A percentile compares a stretch with the other conserved stretches of the same genome.
These are phyloP conservation scores for Boletellus sp. DNA, from an alignment of 768 basidiomycete species.

Conservation along the genomic window DNA sequence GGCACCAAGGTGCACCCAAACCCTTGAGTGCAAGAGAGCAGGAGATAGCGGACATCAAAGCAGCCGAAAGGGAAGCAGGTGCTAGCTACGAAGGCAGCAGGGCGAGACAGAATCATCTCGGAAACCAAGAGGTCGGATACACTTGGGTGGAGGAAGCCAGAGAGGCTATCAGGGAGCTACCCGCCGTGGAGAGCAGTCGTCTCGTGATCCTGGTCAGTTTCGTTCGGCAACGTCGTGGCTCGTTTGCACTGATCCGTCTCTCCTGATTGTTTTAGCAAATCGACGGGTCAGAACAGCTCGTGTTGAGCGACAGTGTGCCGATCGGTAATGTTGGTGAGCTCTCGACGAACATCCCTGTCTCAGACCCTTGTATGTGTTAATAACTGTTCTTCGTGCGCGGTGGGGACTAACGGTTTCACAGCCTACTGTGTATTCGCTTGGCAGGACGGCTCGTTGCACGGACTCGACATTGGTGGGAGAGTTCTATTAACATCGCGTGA, in stretches of 20 bases:
- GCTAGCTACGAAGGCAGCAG: conserved; percentile 56
- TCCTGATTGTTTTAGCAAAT: conserved; percentile 49
- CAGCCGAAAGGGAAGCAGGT: conserved; percentile 65
- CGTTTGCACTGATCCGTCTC: background rate
- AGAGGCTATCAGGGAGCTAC: conserved; percentile 60
- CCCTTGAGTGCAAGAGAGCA: conserved; percentile 81
- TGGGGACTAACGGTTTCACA: conserved; percentile 9
- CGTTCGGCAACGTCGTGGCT: background rate
- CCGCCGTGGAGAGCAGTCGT: conserved; percentile 42
- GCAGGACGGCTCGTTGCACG: conserved; percentile 44
- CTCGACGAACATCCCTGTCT: conserved; percentile 45
- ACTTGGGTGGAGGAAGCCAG: conserved; percentile 65
- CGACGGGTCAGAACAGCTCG: conserved; percentile 58
- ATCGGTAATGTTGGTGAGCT: conserved; percentile 44
- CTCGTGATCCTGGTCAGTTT: conserved; percentile 62
- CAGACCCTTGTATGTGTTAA: conserved; percentile 49
- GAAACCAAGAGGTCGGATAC: conserved; percentile 54
- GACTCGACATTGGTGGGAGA: conserved; percentile 58
- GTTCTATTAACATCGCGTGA: background rate
- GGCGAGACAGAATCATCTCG: conserved; percentile 52
- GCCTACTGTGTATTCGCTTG: conserved; percentile 68
- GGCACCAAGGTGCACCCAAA: conserved; percentile 68
- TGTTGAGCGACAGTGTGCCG: conserved; percentile 42
- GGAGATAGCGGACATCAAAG: conserved; percentile 73
- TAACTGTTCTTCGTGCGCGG: background rate